A percentile compares a stretch with the other conserved stretches of the same genome.
phyloP scores from a whole-genome alignment of 2,329 filamentous ascomycete genomes.

The Cordyceps javanica region DNA sequence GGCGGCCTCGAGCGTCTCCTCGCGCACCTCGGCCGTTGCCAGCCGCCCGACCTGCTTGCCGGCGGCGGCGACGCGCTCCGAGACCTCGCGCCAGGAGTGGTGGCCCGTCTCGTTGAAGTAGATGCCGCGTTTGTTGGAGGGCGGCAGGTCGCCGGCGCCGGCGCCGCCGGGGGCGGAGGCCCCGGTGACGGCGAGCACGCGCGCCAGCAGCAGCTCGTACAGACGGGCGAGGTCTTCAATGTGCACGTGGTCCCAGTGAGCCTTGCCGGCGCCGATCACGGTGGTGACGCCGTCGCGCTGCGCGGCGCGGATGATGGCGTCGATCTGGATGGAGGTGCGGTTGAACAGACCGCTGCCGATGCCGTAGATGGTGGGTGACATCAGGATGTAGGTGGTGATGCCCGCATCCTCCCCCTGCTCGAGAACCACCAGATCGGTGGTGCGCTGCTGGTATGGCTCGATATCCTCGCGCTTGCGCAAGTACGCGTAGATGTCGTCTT shows the following conservation, averaged over 20 bases:
- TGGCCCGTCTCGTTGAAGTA: conserved; percentile 36
- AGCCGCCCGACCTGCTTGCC: conserved; percentile 26
- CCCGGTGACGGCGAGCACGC: conserved; percentile 23
- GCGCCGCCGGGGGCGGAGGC: no score
- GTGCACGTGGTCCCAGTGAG: conserved; percentile 38
- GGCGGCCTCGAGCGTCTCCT: conserved; percentile 24
- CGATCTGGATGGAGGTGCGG: conserved; percentile 31
- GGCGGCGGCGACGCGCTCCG: conserved; percentile 28
- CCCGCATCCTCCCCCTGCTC: conserved; percentile 25
- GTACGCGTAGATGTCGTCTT: conserved; percentile 38
- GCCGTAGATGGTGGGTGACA: conserved; percentile 43
- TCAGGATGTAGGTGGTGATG: conserved; percentile 40
- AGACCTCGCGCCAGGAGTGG: conserved; percentile 34
- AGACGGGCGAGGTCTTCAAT: conserved; percentile 36
- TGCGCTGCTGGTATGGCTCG: conserved; percentile 36
- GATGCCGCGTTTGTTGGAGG: conserved; percentile 30
- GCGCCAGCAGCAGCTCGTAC: conserved; percentile 31
- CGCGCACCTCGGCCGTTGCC: conserved; percentile 20
- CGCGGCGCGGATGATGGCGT: conserved; percentile 25
- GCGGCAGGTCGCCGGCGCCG: conserved; percentile 22
- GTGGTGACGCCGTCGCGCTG: conserved; percentile 19
- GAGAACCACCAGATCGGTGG: conserved; percentile 37
- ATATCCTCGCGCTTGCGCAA: conserved; percentile 30
- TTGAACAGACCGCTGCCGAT: conserved; percentile 37
- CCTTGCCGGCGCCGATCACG: conserved; percentile 30